phyloP scores from a whole-genome alignment of 2,329 filamentous ascomycete species.

The Colletotrichum noveboracense region DNA sequence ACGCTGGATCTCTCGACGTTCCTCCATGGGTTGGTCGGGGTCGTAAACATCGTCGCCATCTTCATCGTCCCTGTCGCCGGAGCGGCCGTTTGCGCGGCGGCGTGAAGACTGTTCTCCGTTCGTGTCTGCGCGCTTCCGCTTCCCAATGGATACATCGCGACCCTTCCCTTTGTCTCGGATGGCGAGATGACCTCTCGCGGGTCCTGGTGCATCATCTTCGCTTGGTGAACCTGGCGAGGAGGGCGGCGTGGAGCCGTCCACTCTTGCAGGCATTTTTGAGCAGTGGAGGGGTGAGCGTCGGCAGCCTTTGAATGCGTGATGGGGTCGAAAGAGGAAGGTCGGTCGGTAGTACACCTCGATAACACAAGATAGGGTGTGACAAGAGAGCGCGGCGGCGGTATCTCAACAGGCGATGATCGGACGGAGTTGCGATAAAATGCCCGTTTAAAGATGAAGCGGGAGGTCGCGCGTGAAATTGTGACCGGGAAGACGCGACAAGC shows the following conservation, averaged over 20 bases:
- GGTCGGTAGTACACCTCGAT: neutral
- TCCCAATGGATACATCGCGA: constrained; percentile 9
- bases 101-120: constrained; percentile 4
- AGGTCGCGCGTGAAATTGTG: neutral
- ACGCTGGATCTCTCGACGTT: constrained; percentile 74
- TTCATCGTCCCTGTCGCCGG: constrained; percentile 17
- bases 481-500: constrained; percentile 17
- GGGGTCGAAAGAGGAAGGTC: neutral
- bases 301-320: neutral
- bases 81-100: constrained; percentile 19
- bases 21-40: constrained; percentile 79
- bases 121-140: constrained; percentile 21
- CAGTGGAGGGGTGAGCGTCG: neutral
- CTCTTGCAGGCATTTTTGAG: constrained; percentile 14
- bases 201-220: neutral
- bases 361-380: neutral
- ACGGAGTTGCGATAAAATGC: neutral
- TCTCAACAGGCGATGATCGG: neutral
- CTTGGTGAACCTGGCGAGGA: constrained; percentile 24
- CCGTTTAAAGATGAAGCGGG: neutral
- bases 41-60: constrained; percentile 65
- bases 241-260: constrained; percentile 18
- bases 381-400: neutral
- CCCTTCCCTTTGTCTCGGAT: constrained; percentile 34
- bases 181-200: constrained; percentile 24